Evolutionary conservation across 2,329 filamentous ascomycete genomes (phyloP).

Genomic region (Parastagonospora avenae): DNA sequence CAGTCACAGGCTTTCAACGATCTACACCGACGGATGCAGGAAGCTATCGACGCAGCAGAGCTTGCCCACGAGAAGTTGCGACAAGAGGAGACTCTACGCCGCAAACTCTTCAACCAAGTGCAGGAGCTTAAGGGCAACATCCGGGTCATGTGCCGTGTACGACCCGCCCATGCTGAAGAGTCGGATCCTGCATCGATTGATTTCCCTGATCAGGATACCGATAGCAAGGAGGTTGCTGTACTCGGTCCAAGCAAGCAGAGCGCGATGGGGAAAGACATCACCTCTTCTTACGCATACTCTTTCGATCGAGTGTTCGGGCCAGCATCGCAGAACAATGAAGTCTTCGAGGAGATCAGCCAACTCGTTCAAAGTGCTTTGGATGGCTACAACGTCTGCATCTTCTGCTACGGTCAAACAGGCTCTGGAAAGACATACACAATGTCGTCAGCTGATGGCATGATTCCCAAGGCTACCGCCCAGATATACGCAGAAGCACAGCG

Average conservation of each 20-base stretch:
- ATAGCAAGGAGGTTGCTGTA: slow-evolving; percentile 84
- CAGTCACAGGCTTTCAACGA: slow-evolving; percentile 84
- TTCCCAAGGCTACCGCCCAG: slow-evolving; percentile 88
- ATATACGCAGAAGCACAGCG: slow-evolving; percentile 88
- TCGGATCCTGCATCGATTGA: slow-evolving; percentile 71
- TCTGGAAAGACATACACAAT: slow-evolving; percentile 98
- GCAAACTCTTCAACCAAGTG: slow-evolving; percentile 95
- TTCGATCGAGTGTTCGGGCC: slow-evolving; percentile 94
- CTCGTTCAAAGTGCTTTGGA: slow-evolving; percentile 95
- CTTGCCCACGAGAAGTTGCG: slow-evolving; percentile 80
- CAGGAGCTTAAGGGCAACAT: slow-evolving; percentile 99
- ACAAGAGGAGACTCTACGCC: slow-evolving; percentile 85
- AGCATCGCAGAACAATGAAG: slow-evolving; percentile 75
- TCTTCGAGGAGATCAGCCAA: slow-evolving; percentile 96
- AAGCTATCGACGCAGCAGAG: slow-evolving; percentile 72
- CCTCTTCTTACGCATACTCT: slow-evolving; percentile 82
- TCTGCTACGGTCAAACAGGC: slow-evolving; percentile 97
- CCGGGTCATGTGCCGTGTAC: slow-evolving; percentile 94
- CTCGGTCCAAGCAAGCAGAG: slow-evolving; percentile 83
- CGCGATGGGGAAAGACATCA: slow-evolving; percentile 74
- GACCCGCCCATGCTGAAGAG: slow-evolving; percentile 70
- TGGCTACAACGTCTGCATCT: slow-evolving; percentile 98
- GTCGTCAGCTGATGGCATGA: slow-evolving; percentile 95
- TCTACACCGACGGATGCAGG: slow-evolving; percentile 79
- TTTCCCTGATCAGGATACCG: slow-evolving; percentile 79